phyloP scores from a whole-genome alignment of 441 rosid genomes.

The Pelargonium australe region DNA sequence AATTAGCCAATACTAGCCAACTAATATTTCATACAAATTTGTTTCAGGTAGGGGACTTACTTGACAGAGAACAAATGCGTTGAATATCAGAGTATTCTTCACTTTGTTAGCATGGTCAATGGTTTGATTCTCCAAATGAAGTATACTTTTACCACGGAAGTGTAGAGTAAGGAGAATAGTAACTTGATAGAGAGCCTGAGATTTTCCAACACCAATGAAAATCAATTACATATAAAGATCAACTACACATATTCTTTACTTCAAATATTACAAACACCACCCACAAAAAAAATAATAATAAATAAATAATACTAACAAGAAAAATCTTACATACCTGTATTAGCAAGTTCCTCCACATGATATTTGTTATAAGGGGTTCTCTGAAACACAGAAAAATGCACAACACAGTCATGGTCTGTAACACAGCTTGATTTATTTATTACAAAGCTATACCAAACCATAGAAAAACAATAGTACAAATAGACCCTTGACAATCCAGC shows the following conservation, averaged over 20 bases:
- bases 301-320: not conserved
- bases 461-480: not conserved
- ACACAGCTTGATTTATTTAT: not conserved
- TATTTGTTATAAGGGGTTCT: slow-evolving; percentile 87
- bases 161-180: slow-evolving; percentile 65
- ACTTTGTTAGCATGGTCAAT: slow-evolving; percentile 45
- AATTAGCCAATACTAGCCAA: too few relatives aligned
- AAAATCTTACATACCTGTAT: slow-evolving; percentile 50
- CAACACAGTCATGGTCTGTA: not conserved
- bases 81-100: slow-evolving; percentile 86
- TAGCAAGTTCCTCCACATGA: slow-evolving; percentile 96
- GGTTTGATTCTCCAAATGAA: slow-evolving; percentile 36
- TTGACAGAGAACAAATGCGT: slow-evolving; percentile 87
- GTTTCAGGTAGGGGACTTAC: slow-evolving; percentile 33
- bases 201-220: slow-evolving; percentile 16
- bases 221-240: not conserved
- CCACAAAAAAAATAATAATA: too few relatives aligned
- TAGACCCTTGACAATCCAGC: not conserved
- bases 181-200: slow-evolving; percentile 86
- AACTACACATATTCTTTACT: not conserved
- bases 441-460: not conserved
- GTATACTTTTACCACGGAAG: slow-evolving; percentile 60
- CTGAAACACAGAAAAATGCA: slow-evolving; percentile 31
- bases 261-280: not conserved
- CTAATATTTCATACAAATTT: not conserved